Base-by-base conservation (phyloP, 441 rosid species). In the Mallotus japonicus region DNA sequence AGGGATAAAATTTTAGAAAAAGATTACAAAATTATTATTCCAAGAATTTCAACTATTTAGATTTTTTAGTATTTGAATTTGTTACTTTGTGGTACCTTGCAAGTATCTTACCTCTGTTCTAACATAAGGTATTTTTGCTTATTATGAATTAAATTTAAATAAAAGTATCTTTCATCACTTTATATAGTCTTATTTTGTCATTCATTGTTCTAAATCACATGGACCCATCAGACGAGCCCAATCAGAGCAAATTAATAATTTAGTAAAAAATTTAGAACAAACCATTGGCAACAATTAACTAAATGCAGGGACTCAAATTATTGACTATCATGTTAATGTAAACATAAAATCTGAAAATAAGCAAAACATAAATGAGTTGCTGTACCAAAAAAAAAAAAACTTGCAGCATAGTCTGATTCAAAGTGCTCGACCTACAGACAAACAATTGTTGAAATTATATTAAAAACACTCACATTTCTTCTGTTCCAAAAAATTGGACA, bases 401-500 rank as follows among this genome's bases (percentile, higher is more conserved):
- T 13, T 37, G 15, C 34, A 65, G 42, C 47, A 24, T 20, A 20
- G 34, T 17, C 42, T 37, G 3, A 57, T 20, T 50, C 42, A 13
- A 37, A n/a, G 0, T 7, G 13, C 8, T 42, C 9, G 3, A 4
- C n/a, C 4, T 8, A 19, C 59, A 47, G 37, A 8, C n/a, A 20
- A 8, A 3, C 42, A 10, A 63, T 4, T 10, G 5, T 62, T 42
- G 13, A 65, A n/a, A 69, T 22, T 28, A 32, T 34, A 15, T 61
- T 37, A 66, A 67, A 55, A 60, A 28, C 58, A 87, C 98, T 89
- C 83, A 96, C 98, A 96, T 93, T 86, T 96, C 98, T 80, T 90
- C 77, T n/a, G 99, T 93, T 80, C 99, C 98, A 77, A 92, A 96
- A 86, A 93, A 96, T 57, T 86, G 84, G 72, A 96, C 99, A 83